phyloP scores from a whole-genome alignment of 2,329 filamentous ascomycete species.

The Fusarium pseudocircinatum region DNA sequence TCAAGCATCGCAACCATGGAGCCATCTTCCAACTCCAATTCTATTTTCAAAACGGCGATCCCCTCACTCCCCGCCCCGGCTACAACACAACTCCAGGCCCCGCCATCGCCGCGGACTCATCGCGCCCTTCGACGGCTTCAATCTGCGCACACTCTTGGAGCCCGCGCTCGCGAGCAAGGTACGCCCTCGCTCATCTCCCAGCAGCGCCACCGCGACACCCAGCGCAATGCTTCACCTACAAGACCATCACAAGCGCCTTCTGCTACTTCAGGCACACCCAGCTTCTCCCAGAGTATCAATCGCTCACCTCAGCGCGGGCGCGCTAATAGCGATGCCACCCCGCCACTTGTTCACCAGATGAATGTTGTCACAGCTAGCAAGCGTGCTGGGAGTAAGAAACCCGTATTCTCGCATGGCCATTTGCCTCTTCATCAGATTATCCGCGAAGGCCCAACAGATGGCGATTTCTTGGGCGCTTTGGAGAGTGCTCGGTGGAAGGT shows the following conservation, averaged over 20 bases:
- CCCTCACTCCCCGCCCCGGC: constrained; percentile 41
- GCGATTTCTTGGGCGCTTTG: constrained; percentile 72
- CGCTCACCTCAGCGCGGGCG: constrained; percentile 67
- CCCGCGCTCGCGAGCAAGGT: constrained; percentile 61
- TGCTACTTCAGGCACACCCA: constrained; percentile 2
- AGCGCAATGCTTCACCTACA: constrained; percentile 49
- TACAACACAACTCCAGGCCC: constrained; percentile 60
- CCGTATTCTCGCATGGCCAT: constrained; percentile 61
- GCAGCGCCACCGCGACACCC: constrained; percentile 63
- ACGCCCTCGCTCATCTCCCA: constrained; percentile 70
- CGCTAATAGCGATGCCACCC: constrained; percentile 77
- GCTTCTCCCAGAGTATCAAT: constrained; percentile 33
- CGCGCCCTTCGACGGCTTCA: constrained; percentile 77
- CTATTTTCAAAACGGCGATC: constrained; percentile 29
- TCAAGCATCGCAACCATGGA: constrained; percentile 30
- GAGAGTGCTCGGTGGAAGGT: constrained; percentile 79
- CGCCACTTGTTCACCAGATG: constrained; percentile 51
- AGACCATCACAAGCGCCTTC: constrained; percentile 29
- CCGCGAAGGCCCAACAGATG: constrained; percentile 80
- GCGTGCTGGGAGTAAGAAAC: constrained; percentile 54
- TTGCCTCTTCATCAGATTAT: constrained; percentile 79
- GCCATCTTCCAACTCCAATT: constrained; percentile 23
- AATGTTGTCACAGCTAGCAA: constrained; percentile 49
- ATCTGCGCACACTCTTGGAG: constrained; percentile 75
- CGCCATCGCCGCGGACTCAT: constrained; percentile 71